A percentile compares a stretch with the other conserved stretches of the same genome.
phyloP scores from a whole-genome alignment of 2,329 filamentous ascomycete species.

The Ceratocystis diversiconidia region DNA sequence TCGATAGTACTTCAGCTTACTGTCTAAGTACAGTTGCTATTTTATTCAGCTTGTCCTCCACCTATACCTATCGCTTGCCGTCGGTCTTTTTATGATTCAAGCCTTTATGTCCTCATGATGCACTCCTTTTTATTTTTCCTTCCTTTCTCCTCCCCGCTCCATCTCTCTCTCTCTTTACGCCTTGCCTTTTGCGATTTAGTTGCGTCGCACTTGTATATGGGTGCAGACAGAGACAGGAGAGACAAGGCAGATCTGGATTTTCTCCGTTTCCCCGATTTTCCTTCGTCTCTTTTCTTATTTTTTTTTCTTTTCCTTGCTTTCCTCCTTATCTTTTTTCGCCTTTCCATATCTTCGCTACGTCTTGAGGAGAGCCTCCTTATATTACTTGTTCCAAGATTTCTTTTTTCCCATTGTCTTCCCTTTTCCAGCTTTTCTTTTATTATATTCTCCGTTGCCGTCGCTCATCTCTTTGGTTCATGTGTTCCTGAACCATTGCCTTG shows the following conservation, averaged over 20 bases:
- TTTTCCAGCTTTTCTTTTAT: no score
- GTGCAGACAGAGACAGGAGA: not conserved
- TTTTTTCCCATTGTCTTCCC: conserved; percentile 23
- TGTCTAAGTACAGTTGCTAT: not conserved
- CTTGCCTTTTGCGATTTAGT: not conserved
- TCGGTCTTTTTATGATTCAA: not conserved
- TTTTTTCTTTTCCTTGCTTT: conserved; percentile 19
- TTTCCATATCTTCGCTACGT: conserved; percentile 20
- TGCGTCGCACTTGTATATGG: conserved; percentile 13
- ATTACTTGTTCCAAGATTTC: conserved; percentile 17
- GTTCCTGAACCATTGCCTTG: not conserved
- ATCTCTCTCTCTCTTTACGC: not conserved
- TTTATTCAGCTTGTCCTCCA: not conserved
- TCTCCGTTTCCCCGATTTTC: not conserved
- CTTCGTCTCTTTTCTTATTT: not conserved
- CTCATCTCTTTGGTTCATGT: not conserved
- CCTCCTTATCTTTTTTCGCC: conserved; percentile 17
- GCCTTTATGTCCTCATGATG: not conserved
- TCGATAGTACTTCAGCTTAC: no score
- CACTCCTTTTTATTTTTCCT: not conserved
- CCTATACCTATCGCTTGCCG: not conserved
- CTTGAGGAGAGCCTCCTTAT: conserved; percentile 19
- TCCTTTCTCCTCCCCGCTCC: not conserved
- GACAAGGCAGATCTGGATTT: not conserved
- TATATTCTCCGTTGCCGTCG: no score